phyloP scores from a whole-genome alignment of 1,284 basidiomycete genomes.

The Naganishia liquefaciens region DNA sequence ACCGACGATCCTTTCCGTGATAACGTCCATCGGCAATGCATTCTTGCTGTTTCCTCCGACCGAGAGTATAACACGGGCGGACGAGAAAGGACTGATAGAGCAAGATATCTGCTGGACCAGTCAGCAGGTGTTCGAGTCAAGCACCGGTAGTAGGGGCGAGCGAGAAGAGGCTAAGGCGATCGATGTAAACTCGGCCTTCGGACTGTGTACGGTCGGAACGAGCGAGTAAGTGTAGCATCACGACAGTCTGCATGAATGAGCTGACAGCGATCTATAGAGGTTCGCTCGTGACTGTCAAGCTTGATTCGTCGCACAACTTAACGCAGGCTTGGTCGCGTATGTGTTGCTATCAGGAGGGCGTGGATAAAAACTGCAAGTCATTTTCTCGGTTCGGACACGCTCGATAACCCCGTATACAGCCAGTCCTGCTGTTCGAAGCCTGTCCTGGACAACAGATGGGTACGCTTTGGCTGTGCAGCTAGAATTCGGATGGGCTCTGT shows the following conservation, averaged over 20 bases:
- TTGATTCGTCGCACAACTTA: constrained; percentile 60
- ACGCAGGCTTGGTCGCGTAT: constrained; percentile 54
- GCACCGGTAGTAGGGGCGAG: constrained; percentile 62
- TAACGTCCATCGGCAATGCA: constrained; percentile 52
- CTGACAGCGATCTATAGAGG: constrained; percentile 59
- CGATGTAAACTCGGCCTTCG: constrained; percentile 80
- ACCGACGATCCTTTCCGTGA: constrained; percentile 47
- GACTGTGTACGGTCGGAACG: constrained; percentile 79
- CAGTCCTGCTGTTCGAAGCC: constrained; percentile 61
- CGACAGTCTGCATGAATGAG: constrained; percentile 48
- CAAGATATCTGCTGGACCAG: neutral
- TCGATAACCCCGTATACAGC: constrained; percentile 27
- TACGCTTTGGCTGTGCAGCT: constrained; percentile 97
- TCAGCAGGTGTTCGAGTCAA: constrained; percentile 55
- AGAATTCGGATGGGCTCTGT: constrained; percentile 84
- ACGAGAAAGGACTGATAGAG: neutral
- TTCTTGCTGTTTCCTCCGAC: constrained; percentile 42
- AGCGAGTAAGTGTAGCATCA: constrained; percentile 59
- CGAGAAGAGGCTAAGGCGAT: constrained; percentile 61
- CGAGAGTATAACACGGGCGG: constrained; percentile 16
- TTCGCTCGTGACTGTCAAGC: constrained; percentile 60
- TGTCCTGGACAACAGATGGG: constrained; percentile 93
- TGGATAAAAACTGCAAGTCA: constrained; percentile 43
- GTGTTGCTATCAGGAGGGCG: constrained; percentile 37
- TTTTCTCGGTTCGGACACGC: neutral